Base-by-base conservation (phyloP, 2,329 filamentous ascomycete genomes). In the Elsinoe australis region DNA sequence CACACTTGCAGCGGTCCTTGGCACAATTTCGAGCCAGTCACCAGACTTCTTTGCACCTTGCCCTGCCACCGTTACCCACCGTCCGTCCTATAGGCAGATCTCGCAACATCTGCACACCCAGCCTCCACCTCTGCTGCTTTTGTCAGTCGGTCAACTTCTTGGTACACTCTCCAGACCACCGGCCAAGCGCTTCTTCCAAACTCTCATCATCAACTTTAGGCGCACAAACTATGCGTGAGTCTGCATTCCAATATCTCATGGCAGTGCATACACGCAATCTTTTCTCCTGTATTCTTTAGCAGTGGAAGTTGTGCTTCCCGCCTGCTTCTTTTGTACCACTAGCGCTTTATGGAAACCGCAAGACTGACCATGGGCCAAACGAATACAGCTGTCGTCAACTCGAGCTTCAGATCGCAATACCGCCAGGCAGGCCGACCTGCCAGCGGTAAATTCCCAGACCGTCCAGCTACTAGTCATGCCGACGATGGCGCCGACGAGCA, bases 401-500 rank as follows among this genome's bases (percentile, higher is more conserved):
- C 50, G 26, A 51, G 47, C 22, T 45, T 53, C 31, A 53, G 47
- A 29, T 35, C 47, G 19, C 24, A 51, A 35, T 53, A 51, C 34
- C 38, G 35, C 36, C 39, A 41, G 21, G 41, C 33, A 9, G 52
- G 49, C 32, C 39, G 52, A 12, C 47, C 32, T 38, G 19, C 29
- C 24, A 21, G 42, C 46, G 15, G 19, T 5, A 35, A 35, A 29
- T 33, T 47, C 26, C 26, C 18, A 3, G 29, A 47, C 19, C 17
- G 32, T 28, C 21, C 31, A 39, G 18, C 49, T 35, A 39, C n/a
- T 15, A 35, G 17, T 19, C n/a, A 48, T 44, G 49, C 83, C 76
- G 56, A 89, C 95, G 69, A 41, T 49, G 51, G 49, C 35, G 39
- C 54, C 35, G 50, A 57, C 47, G 59, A 62, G 53, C 54, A 51